Conservation (phyloP, 148 eudicot genomes). For the Pharnaceum exiguum region DNA sequence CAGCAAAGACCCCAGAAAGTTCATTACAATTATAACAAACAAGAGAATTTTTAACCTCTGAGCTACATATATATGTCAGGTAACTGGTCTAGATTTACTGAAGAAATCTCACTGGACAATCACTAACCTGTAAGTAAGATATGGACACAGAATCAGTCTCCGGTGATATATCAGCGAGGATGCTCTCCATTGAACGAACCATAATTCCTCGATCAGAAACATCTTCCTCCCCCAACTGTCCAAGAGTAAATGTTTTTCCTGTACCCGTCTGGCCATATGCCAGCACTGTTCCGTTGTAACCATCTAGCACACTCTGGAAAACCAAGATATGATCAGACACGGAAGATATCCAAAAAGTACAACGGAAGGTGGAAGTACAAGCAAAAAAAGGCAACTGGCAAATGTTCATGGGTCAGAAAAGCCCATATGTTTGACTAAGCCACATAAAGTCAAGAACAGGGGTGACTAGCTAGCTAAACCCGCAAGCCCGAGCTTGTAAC, state of each 20-base stretch:
- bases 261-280: conserved; percentile 99
- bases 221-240: conserved; percentile 91
- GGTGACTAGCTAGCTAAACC: too few species aligned
- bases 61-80: too few species aligned
- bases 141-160: conserved; percentile 76
- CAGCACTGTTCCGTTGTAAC: conserved; percentile 98
- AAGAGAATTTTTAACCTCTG: too few species aligned
- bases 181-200: conserved; percentile 99
- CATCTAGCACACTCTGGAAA: conserved; percentile 86
- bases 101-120: too few species aligned
- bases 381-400: conserved; percentile 8
- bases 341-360: conserved; percentile 3
- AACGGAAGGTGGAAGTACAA: too few species aligned
- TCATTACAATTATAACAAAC: too few species aligned
- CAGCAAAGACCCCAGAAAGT: too few species aligned
- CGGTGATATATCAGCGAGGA: conserved; percentile 58
- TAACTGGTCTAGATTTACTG: too few species aligned
- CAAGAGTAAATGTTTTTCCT: conserved; percentile 95
- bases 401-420: not conserved
- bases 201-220: conserved; percentile 92
- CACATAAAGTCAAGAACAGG: too few species aligned
- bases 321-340: conserved; percentile 14
- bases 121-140: conserved; percentile 86
- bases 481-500: too few species aligned
- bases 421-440: too few species aligned